phyloP scores from a whole-genome alignment of 2,329 filamentous ascomycete species.

The Sporothrix variecibatus region DNA sequence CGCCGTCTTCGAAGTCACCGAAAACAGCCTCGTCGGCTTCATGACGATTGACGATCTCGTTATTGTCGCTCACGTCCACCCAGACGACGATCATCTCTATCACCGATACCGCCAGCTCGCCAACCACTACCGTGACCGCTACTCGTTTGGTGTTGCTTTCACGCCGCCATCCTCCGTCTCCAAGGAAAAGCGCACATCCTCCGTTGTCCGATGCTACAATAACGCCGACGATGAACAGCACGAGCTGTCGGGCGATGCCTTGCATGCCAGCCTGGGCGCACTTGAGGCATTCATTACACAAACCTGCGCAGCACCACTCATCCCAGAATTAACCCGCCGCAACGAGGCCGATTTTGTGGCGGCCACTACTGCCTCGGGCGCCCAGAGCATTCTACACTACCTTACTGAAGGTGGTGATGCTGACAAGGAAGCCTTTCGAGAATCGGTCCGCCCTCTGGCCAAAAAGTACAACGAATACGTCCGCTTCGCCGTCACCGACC shows the following conservation, averaged over 20 bases:
- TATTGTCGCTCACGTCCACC: constrained; percentile 44
- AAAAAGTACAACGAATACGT: constrained; percentile 50
- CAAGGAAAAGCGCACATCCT: constrained; percentile 26
- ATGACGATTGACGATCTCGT: constrained; percentile 44
- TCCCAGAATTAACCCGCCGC: constrained; percentile 47
- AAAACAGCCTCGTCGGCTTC: constrained; percentile 39
- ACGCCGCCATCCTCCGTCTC: constrained; percentile 6
- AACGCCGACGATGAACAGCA: constrained; percentile 43
- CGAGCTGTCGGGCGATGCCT: constrained; percentile 38
- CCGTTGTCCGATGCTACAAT: constrained; percentile 44
- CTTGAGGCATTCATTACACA: constrained; percentile 43
- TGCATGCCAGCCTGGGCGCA: constrained; percentile 33
- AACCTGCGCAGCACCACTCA: constrained; percentile 43
- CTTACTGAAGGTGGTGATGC: constrained; percentile 36
- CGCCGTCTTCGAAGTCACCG: constrained; percentile 34
- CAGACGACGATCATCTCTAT: constrained; percentile 37
- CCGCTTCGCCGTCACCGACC: constrained; percentile 50
- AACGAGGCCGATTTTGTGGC: constrained; percentile 47
- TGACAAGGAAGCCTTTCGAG: constrained; percentile 42
- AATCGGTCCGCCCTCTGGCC: constrained; percentile 44
- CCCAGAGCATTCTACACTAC: constrained; percentile 38
- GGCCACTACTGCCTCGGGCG: constrained; percentile 34
- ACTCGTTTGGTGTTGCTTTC: constrained; percentile 43
- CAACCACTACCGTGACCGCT: constrained; percentile 42
- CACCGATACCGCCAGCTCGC: constrained; percentile 41